Evolutionary conservation across 257 asterid genomes (phyloP).

Genomic region (Penstemon newberryi): DNA sequence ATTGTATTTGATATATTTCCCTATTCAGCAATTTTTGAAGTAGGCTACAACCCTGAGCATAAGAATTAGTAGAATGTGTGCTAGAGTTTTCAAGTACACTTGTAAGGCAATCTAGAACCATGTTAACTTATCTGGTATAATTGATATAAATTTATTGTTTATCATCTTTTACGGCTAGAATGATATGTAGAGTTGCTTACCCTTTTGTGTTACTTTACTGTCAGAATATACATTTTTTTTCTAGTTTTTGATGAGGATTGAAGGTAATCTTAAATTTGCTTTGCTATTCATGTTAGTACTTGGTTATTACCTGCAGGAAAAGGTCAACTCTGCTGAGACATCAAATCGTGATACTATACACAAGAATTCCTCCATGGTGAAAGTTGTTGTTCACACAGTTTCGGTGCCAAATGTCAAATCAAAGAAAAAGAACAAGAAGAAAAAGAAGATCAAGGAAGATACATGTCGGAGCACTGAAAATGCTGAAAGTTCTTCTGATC

Average conservation of each 20-base stretch:
- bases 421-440: slow-evolving; percentile 53
- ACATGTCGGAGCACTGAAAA: slow-evolving; percentile 27
- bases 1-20: background rate
- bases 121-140: slow-evolving; percentile 11
- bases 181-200: background rate
- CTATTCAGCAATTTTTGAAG: background rate
- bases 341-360: slow-evolving; percentile 27
- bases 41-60: background rate
- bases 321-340: slow-evolving; percentile 37
- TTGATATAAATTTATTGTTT: background rate
- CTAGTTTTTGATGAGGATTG: slow-evolving; percentile 7
- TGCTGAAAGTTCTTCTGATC: slow-evolving; percentile 30
- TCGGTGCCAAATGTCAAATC: slow-evolving; percentile 44
- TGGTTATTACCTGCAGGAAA: slow-evolving; percentile 49
- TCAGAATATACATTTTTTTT: background rate
- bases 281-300: slow-evolving; percentile 2
- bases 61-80: background rate
- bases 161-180: slow-evolving; percentile 2
- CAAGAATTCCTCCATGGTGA: slow-evolving; percentile 34
- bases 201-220: background rate
- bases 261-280: slow-evolving; percentile 19
- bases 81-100: background rate
- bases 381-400: slow-evolving; percentile 30
- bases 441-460: slow-evolving; percentile 45
- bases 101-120: slow-evolving; percentile 8